Base-by-base conservation (phyloP, 768 basidiomycete genomes). In the Daedalea quercina region DNA sequence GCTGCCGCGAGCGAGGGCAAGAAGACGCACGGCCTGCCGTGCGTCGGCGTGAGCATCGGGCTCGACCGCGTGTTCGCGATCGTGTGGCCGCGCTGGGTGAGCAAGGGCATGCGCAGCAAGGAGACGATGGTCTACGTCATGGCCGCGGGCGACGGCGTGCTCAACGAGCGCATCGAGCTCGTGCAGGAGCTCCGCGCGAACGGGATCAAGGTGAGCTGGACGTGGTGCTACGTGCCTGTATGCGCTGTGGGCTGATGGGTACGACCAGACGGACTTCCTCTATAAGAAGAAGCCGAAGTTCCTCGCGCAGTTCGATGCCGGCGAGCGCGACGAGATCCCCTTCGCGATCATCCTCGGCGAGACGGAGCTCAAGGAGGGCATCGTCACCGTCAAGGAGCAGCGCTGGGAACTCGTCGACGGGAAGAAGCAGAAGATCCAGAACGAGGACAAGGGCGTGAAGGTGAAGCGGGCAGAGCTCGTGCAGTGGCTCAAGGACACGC, bases 121-220 rank as follows among this genome's bases (percentile, higher is more conserved):
- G 84, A 88, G 65, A 95, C 93, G 42, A 87, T 96, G 79, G 94
- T 86, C 22, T 99, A 86, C 68, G 91, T 98, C 44, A 84, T 98
- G 74, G 84, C 86, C 22, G 84, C 93, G 31, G 94, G 94, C 7
- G 92, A 93, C 63, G 91, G 94, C 1, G 65, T 97, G 54, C 70
- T 98, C 47, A 79, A 82, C 62, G 93, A 96, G 72, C 79, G 95
- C 9, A 84, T 98, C 57, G 71, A 66, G 61, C 76, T 98, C 19
- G 89, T 85, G 24, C 81, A 80, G 56, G 82, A 91, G 69, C 69
- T 98, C 50, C 79, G 95, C 62, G 87, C 82, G 54, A 85, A 82
- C 9, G 94, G 93, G 0, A 87, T 98, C 69, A 90, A 94, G 80
- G 92, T 87, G 45, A 24, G 78, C 28, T 31, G 6, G 11, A 31